Conservation (phyloP, 139 green algal species). For the Astrephomene gubernaculifera region DNA sequence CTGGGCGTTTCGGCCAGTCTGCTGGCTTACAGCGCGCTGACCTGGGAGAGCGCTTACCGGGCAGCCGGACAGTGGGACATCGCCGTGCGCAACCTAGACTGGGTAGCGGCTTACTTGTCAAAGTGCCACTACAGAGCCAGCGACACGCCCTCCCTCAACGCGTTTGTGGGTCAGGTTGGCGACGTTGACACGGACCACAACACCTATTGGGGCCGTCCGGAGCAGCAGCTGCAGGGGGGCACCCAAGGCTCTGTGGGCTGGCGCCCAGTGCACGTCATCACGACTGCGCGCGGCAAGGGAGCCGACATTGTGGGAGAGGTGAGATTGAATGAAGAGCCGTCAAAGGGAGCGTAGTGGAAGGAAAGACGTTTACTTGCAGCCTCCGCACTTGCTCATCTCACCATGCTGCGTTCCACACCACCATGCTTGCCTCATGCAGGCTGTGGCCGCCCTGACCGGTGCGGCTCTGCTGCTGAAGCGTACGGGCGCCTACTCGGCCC, state of each 20-base stretch:
- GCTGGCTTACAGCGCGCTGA: slow-evolving; percentile 22
- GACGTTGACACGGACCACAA: slow-evolving; percentile 31
- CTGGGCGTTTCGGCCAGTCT: slow-evolving; percentile 17
- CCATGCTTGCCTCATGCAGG: not conserved
- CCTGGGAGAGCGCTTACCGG: slow-evolving; percentile 15
- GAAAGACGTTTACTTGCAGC: not conserved
- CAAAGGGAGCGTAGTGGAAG: too few relatives aligned
- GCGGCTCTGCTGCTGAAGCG: slow-evolving; percentile 12
- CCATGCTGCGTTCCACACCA: not conserved
- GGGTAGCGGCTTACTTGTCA: slow-evolving; percentile 9
- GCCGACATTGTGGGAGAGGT: slow-evolving; percentile 36
- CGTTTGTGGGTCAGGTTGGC: slow-evolving; percentile 34
- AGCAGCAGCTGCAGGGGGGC: slow-evolving; percentile 25
- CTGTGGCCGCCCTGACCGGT: not conserved
- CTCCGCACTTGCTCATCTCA: not conserved
- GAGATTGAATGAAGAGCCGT: too few relatives aligned
- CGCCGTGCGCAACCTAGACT: slow-evolving; percentile 24
- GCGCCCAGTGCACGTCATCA: slow-evolving; percentile 28
- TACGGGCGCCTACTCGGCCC: not conserved
- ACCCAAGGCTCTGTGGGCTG: not conserved
- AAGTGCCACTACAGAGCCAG: slow-evolving; percentile 36
- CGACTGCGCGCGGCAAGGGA: not conserved
- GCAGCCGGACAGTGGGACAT: slow-evolving; percentile 34
- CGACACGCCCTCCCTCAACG: slow-evolving; percentile 18
- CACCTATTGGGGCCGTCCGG: slow-evolving; percentile 24